Evolutionary conservation across 352 stramenopile species (phyloP), one percentile per base, ranked within the genome.

Genomic region (Globisporangium okanoganense): DNA sequence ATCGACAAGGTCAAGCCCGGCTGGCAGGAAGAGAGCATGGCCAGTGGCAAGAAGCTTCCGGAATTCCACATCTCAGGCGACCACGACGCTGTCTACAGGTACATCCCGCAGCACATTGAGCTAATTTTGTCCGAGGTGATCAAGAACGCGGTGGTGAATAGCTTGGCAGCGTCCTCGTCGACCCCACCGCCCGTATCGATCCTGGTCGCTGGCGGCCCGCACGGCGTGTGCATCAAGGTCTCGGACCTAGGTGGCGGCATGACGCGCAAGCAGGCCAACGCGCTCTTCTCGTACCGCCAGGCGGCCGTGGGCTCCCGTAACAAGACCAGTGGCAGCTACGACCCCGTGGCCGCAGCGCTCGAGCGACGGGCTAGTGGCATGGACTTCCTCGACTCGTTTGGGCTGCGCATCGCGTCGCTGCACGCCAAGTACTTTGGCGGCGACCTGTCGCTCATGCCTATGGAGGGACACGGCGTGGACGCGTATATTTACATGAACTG

Each of bases 341-440:
- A 93, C 38, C 84, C 84, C 0, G 80, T 93, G 13, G 76, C 84
- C 9, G 82, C 85, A 1, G 80, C 70, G 47, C 56, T 93, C n/a
- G 84, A 93, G 58, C 71, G 72, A 58, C 79, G 84, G 52, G 79
- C 81, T 0, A 86, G 73, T 16, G 76, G 69, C 35, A 70, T 93
- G 27, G 71, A 89, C 68, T 90, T 90, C 52, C 79, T 76, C 16
- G 73, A 88, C 41, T 93, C 84, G 43, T 93, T 93, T 69, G 97
- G 97, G 1, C 76, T 99, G 43, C 96, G 96, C 47, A 92, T 94
- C 49, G 84, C 84, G 3, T 78, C 78, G 62, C 90, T 97, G 29
- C 99, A 99, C 68, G 96, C 96, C 33, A 88, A 97, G 56, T 99
- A 99, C 79, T 99, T 99, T 86, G 97, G 97, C 25, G 98, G 98